Conservation (phyloP, 2,329 filamentous ascomycete species). For the Emmonsiellopsis sp. region DNA sequence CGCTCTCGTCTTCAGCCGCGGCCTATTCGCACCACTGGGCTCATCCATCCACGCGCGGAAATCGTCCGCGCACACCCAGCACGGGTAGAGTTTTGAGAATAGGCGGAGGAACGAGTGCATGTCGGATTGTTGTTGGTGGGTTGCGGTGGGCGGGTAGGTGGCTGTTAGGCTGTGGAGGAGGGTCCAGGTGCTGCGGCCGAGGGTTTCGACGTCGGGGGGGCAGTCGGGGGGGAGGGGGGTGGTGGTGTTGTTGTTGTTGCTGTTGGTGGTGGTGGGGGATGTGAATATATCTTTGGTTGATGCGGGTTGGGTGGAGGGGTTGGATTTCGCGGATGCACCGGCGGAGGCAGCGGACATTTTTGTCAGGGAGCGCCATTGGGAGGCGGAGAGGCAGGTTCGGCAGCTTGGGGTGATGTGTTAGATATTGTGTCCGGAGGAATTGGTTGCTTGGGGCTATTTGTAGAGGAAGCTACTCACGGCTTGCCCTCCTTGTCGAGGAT, state of each 20-base stretch:
- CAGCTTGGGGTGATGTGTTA: slow-evolving; percentile 27
- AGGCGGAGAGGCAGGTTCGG: slow-evolving; percentile 39
- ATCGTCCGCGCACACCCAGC: slow-evolving; percentile 90
- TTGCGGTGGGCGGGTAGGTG: slow-evolving; percentile 66
- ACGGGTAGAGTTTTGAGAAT: slow-evolving; percentile 85
- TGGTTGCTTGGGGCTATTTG: not conserved
- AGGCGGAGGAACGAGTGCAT: slow-evolving; percentile 68
- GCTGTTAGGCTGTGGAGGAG: slow-evolving; percentile 87
- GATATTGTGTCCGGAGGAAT: not conserved
- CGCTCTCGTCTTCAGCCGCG: slow-evolving; percentile 45
- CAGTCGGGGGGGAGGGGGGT: slow-evolving; percentile 55
- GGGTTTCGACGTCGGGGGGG: slow-evolving; percentile 77
- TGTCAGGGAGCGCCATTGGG: slow-evolving; percentile 38
- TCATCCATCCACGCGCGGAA: slow-evolving; percentile 72
- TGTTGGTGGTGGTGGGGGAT: slow-evolving; percentile 16
- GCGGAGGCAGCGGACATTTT: slow-evolving; percentile 23
- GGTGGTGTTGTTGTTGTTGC: slow-evolving; percentile 18
- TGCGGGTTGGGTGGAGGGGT: slow-evolving; percentile 29
- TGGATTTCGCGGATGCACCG: slow-evolving; percentile 14
- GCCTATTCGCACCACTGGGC: slow-evolving; percentile 49
- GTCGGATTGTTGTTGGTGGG: slow-evolving; percentile 61
- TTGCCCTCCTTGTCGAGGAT: slow-evolving; percentile 43
- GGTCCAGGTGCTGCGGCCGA: slow-evolving; percentile 87
- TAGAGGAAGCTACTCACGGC: slow-evolving; percentile 28
- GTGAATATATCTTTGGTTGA: slow-evolving; percentile 14